phyloP scores from a whole-genome alignment of 306 rosid genomes.

The Gastrolobium villosum region DNA sequence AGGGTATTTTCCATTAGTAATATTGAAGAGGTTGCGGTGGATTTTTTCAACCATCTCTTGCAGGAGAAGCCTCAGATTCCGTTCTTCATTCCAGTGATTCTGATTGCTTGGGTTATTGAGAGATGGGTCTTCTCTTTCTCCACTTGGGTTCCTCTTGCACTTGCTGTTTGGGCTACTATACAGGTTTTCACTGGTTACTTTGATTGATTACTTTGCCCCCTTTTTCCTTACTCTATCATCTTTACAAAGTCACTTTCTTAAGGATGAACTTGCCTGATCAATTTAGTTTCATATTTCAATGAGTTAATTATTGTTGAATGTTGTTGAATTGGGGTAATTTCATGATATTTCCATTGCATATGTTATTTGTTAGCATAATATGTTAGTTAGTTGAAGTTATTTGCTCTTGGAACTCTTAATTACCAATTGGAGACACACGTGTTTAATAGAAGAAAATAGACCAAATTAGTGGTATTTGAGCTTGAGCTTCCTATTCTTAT shows the following conservation, averaged over 20 bases:
- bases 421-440: neutral
- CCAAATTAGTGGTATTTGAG: constrained; percentile 22
- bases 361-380: constrained; percentile 23
- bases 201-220: neutral
- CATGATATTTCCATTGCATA: neutral
- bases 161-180: constrained; percentile 83
- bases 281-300: constrained; percentile 15
- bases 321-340: constrained; percentile 32
- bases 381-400: neutral
- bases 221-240: constrained; percentile 4
- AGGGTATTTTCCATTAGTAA: constrained; percentile 43
- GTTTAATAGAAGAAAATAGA: constrained; percentile 21
- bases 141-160: constrained; percentile 82
- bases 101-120: constrained; percentile 83
- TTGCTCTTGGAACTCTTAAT: constrained; percentile 3
- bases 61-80: constrained; percentile 70
- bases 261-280: constrained; percentile 16
- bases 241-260: neutral
- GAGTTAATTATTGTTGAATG: neutral
- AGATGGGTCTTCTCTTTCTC: constrained; percentile 88
- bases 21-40: constrained; percentile 62
- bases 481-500: constrained; percentile 29
- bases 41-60: constrained; percentile 60
- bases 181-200: constrained; percentile 63
- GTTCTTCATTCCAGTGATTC: constrained; percentile 68